Percentiles rank a stretch among this genome's conserved stretches.
These are phyloP conservation scores for Clonostachys byssicola DNA, from an alignment of 2,329 filamentous ascomycete species.

Conservation along the genomic window DNA sequence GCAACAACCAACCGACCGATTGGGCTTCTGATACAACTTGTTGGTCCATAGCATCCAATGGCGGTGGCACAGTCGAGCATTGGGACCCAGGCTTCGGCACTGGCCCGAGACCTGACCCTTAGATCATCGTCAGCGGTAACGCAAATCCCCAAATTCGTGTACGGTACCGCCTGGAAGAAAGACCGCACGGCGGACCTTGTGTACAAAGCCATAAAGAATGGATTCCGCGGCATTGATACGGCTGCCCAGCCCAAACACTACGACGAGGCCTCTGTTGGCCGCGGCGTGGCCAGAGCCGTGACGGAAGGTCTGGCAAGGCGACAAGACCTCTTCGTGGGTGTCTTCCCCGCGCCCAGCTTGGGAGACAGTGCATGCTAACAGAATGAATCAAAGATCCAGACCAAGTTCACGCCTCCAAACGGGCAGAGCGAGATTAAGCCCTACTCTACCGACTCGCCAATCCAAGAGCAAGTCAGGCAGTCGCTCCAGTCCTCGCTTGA, in stretches of 20 bases:
- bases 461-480: conserved; percentile 61
- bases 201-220: conserved; percentile 59
- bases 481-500: conserved; percentile 64
- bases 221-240: conserved; percentile 73
- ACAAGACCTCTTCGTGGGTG: conserved; percentile 57
- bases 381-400: conserved; percentile 56
- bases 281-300: conserved; percentile 60
- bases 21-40: no score
- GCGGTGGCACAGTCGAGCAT: conserved; percentile 10
- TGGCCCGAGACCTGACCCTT: conserved; percentile 22
- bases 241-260: conserved; percentile 78
- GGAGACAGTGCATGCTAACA: no score
- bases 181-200: conserved; percentile 64
- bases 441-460: conserved; percentile 52
- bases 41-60: no score
- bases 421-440: conserved; percentile 60
- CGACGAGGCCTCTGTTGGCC: conserved; percentile 65
- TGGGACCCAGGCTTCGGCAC: conserved; percentile 17
- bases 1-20: no score
- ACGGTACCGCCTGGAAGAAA: conserved; percentile 87
- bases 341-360: background rate
- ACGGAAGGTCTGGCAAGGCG: conserved; percentile 49
- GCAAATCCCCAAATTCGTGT: conserved; percentile 52
- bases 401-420: conserved; percentile 69
- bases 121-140: background rate